Base-by-base conservation (phyloP, 179 eudicot genomes). In the Pouteria campechiana region DNA sequence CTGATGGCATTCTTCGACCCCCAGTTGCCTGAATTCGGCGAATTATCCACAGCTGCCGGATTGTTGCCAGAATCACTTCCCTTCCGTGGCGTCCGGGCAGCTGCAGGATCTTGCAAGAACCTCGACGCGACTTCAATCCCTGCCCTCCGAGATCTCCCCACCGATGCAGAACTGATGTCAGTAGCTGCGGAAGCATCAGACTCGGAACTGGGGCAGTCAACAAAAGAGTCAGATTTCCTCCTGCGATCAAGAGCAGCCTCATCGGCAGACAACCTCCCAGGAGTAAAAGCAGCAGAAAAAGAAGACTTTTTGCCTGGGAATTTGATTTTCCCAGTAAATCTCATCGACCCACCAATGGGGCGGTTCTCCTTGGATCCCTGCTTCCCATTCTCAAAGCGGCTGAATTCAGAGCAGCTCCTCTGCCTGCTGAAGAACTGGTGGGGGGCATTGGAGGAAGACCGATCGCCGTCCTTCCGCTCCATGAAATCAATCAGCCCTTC, bases 311-410 rank as follows among this genome's bases (percentile, higher is more conserved):
- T 25, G 3, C 63, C 52, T 5, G 60, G 22, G 16, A 60, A 56
- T 9, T 22, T 39, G 5, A 63, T 27, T 27, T 63, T 67, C 10
- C 68, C 66, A 1, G 67, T 37, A 20, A 61, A 65, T 13, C 76
- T 30, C 70, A 55, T 69, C 16, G 80, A 70, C 7, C 70, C 70
- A 10, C 81, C 77, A 2, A 70, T 63, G 0, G 44, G 3, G 13
- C 49, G 61, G 64, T 67, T 67, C 25, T 75, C 78, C 37, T 61
- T 64, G 0, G 39, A 14, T 3, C 6, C 17, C 3, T n/a, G 11
- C 1, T 41, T 46, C 0, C 15, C 19, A 8, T 44, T 63, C 13
- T 54, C 73, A 22, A 58, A 61, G 45, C 70, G 48, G 19, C 50
- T 57, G 16, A 48, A 49, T 50, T 60, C 74, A 0, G 45, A 44